These are phyloP conservation scores for Elsinoe necatrix DNA, from an alignment of 2,329 filamentous ascomycete genomes.

Conservation along the genomic window DNA sequence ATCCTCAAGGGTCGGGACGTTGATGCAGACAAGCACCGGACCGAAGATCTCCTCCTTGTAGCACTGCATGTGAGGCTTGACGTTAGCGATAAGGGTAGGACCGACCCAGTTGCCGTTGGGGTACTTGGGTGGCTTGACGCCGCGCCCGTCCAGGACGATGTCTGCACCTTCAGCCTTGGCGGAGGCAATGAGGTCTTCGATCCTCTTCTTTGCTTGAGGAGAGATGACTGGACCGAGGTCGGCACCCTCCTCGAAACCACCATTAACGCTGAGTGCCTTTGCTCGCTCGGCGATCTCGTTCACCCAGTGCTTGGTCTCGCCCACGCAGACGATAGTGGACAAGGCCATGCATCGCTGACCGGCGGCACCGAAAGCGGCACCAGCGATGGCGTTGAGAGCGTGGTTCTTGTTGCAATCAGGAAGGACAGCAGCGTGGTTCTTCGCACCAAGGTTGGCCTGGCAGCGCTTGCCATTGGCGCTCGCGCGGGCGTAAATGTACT, in stretches of 20 bases:
- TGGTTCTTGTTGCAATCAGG: conserved; percentile 89
- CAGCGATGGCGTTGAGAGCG: conserved; percentile 73
- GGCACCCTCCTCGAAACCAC: conserved; percentile 70
- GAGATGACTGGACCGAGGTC: conserved; percentile 78
- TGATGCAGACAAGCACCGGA: conserved; percentile 72
- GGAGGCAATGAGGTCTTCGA: conserved; percentile 65
- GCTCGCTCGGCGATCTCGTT: conserved; percentile 68
- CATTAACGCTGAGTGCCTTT: conserved; percentile 64
- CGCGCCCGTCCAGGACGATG: conserved; percentile 72
- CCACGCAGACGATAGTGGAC: conserved; percentile 73
- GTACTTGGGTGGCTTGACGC: conserved; percentile 66
- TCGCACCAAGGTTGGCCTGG: conserved; percentile 78
- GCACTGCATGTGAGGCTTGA: conserved; percentile 72
- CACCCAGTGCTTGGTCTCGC: conserved; percentile 77
- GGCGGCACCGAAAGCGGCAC: conserved; percentile 75
- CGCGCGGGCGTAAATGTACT: conserved; percentile 73
- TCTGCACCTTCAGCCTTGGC: conserved; percentile 75
- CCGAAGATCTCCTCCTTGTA: conserved; percentile 83
- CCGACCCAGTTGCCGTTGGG: conserved; percentile 77
- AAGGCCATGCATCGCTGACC: conserved; percentile 83
- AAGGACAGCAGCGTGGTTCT: conserved; percentile 79
- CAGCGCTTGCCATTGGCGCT: conserved; percentile 82
- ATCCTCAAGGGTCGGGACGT: conserved; percentile 68
- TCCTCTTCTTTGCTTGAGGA: conserved; percentile 68
- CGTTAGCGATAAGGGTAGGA: conserved; percentile 74